Conservation (phyloP, 495 filamentous ascomycete genomes). For the Neurospora sp. region DNA sequence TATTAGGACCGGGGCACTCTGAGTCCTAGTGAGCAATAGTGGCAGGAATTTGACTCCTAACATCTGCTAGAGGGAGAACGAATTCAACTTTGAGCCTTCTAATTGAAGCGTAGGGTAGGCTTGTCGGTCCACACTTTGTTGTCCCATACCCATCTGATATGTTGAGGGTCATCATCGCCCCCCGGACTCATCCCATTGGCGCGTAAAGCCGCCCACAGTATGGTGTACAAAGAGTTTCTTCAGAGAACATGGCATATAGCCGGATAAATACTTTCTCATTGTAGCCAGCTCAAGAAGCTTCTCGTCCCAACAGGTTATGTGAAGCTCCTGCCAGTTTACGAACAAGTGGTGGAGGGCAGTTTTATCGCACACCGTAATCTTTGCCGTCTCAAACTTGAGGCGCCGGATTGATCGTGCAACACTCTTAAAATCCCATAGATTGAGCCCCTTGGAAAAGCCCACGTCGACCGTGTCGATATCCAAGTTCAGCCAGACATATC, state of each 20-base stretch:
- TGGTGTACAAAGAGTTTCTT: neutral
- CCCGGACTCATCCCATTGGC: neutral
- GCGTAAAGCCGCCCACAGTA: neutral
- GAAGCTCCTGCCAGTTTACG: neutral
- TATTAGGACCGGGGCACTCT: neutral
- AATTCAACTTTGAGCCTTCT: too few relatives aligned
- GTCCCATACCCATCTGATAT: neutral
- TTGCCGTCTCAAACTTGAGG: neutral
- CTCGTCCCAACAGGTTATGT: neutral
- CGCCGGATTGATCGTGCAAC: neutral
- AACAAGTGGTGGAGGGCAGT: neutral
- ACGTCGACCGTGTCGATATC: neutral
- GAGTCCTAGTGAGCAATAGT: neutral
- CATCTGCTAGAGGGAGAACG: too few relatives aligned
- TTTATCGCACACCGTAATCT: neutral
- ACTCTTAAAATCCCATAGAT: accelerated
- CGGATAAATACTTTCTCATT: neutral
- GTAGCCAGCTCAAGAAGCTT: neutral
- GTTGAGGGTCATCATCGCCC: neutral
- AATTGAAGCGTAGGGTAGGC: too few relatives aligned
- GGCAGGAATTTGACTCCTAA: too few relatives aligned
- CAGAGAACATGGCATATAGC: neutral
- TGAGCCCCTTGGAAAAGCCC: neutral
- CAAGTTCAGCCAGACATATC: neutral
- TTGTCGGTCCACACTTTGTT: too few relatives aligned